Evolutionary conservation across 2,329 filamentous ascomycete species (phyloP), one percentile per base, ranked within the genome.

Genomic region (Didymella glomerata): DNA sequence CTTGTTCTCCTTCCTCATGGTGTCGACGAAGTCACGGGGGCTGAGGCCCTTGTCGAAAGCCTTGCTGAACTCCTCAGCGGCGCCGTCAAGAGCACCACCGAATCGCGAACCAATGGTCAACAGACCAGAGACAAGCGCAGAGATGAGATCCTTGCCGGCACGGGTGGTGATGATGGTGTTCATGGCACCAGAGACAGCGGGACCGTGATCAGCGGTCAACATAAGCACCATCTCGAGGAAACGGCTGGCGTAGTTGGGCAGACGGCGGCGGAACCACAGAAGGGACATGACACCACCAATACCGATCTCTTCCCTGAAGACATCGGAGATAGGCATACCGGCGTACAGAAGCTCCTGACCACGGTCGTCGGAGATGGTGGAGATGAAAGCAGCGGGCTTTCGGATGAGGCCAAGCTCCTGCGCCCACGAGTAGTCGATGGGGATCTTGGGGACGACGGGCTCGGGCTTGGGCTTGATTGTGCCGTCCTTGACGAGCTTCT

Each of bases 141-240:
- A 93, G 84, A 99, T 98, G 70, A 99, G 84, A 79, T 99, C 95
- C 87, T 99, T 99, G 80, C 95, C 95, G 65, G 95, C 95, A 91
- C 95, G 92, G 61, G 95, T 99, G 65, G 95, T 99, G 80, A 99
- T 98, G 80, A 99, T 99, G 79, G 95, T 99, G 90, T 99, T 99
- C 95, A 99, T 99, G 80, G 95, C 95, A 87, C 95, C 95, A 72
- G 95, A 99, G 72, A 99, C 95, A 73, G 95, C 95, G 54, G 95
- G 95, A 82, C 95, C 95, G 88, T 99, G 95, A 78, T 99, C 95
- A 73, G 95, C 95, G 77, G 95, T 99, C 77, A 99, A 88, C 95
- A 99, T 99, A 80, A 99, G 94, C 68, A 99, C 95, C 95, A 99
- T 99, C 86, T 99, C 95, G 71, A 99, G 84, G 87, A 99, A 99